Conservation (phyloP, 2,329 filamentous ascomycete species). For the Scedosporium minutisporum region DNA sequence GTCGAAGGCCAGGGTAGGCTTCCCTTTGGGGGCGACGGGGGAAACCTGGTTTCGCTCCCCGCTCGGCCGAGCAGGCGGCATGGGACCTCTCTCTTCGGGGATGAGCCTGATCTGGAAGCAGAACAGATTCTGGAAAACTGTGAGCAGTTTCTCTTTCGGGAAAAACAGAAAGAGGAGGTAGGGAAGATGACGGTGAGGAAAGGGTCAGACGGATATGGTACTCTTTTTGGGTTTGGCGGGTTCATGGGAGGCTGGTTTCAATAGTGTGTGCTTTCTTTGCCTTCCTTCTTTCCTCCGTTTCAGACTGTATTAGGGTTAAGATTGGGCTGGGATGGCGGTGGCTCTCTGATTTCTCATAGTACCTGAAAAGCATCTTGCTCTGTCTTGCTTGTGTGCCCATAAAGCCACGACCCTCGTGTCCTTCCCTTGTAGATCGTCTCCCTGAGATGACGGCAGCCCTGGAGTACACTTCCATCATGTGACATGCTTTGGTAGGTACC, state of each 20-base stretch:
- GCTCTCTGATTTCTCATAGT: constrained; percentile 3
- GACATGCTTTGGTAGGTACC: not conserved
- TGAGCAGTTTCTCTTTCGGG: constrained; percentile 1
- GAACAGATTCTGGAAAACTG: not conserved
- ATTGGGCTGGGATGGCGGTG: not conserved
- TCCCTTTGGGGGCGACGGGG: not conserved
- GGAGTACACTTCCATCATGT: not conserved
- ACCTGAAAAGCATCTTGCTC: not conserved
- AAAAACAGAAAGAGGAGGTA: not conserved
- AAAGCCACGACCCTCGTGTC: too few species aligned
- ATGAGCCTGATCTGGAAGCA: not conserved
- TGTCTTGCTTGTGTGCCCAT: not conserved
- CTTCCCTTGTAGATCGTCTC: too few species aligned
- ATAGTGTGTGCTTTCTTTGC: not conserved
- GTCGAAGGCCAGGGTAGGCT: not conserved
- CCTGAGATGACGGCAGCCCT: not conserved
- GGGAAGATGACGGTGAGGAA: not conserved
- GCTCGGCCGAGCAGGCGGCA: constrained; percentile 4
- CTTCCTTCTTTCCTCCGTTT: not conserved
- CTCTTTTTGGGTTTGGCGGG: not conserved
- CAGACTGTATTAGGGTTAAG: constrained; percentile 1
- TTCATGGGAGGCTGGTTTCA: not conserved
- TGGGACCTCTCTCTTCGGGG: not conserved
- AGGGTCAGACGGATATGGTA: not conserved
- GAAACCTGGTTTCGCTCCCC: not conserved